A percentile compares a stretch with the other conserved stretches of the same genome.
Evolutionary conservation across 495 filamentous ascomycete species (phyloP).

Genomic region (Talaromyces trachyspermus): DNA sequence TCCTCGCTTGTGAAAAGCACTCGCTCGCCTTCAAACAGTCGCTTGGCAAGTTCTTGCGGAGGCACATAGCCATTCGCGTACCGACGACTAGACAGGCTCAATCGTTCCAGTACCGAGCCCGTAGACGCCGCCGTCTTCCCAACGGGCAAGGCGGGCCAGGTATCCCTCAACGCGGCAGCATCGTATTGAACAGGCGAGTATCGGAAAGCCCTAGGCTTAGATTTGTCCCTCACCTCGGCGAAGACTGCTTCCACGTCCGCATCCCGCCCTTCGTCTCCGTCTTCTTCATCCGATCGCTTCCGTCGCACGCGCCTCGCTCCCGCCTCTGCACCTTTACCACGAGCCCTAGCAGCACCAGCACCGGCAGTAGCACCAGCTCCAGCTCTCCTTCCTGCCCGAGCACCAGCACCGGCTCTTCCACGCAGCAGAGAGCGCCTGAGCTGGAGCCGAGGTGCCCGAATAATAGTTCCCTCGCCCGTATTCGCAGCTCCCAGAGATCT

Average conservation of each 20-base stretch:
- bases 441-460: conserved; percentile 25
- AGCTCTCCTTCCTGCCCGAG: no score
- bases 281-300: conserved; percentile 13
- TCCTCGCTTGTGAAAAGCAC: conserved; percentile 33
- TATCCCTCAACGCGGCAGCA: conserved; percentile 26
- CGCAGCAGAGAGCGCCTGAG: no score
- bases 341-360: no score
- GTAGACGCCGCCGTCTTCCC: conserved; percentile 21
- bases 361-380: no score
- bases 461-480: conserved; percentile 25
- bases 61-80: conserved; percentile 33
- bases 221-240: conserved; percentile 23
- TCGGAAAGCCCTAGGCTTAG: conserved; percentile 23
- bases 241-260: conserved; percentile 26
- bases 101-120: conserved; percentile 30
- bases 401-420: no score
- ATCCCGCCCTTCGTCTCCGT: conserved; percentile 18
- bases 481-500: conserved; percentile 31
- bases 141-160: conserved; percentile 37
- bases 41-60: conserved; percentile 30
- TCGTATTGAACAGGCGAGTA: conserved; percentile 28
- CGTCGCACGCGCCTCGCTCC: conserved; percentile 1
- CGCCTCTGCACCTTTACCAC: not conserved
- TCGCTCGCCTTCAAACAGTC: conserved; percentile 33
- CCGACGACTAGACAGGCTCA: conserved; percentile 28